A percentile compares a stretch with the other conserved stretches of the same genome.
These are phyloP conservation scores for Epichloe elymi DNA, from an alignment of 2,329 filamentous ascomycete genomes.

Conservation along the genomic window DNA sequence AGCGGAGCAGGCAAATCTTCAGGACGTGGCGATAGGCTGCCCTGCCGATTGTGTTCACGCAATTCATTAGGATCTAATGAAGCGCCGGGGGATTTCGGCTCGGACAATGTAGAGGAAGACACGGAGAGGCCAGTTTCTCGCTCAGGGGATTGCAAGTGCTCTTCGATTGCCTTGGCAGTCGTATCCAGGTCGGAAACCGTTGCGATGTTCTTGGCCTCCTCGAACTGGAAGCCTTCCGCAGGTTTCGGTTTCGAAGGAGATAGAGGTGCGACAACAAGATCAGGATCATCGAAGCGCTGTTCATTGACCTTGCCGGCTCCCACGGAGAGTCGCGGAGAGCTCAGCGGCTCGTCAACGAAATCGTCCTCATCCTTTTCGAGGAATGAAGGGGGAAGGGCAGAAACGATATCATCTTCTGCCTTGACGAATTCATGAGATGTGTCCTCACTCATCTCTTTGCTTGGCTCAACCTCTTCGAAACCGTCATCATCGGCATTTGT, in stretches of 20 bases:
- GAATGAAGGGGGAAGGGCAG: slow-evolving; percentile 17
- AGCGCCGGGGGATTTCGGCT: slow-evolving; percentile 7
- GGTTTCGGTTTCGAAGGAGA: slow-evolving; percentile 33
- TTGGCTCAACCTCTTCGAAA: slow-evolving; percentile 74
- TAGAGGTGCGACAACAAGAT: slow-evolving; percentile 43
- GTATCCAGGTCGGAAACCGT: background rate
- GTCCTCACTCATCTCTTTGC: slow-evolving; percentile 59
- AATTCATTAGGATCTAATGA: slow-evolving; percentile 7
- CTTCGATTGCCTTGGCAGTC: background rate
- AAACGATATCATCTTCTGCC: slow-evolving; percentile 37
- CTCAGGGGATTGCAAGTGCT: background rate
- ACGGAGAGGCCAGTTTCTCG: background rate
- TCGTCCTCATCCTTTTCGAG: slow-evolving; percentile 51
- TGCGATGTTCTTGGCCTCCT: background rate
- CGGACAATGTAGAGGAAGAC: slow-evolving; percentile 3
- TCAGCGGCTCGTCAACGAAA: slow-evolving; percentile 67
- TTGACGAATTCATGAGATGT: slow-evolving; percentile 57
- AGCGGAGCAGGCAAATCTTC: slow-evolving; percentile 59
- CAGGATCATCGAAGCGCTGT: slow-evolving; percentile 39
- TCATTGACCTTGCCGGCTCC: slow-evolving; percentile 43
- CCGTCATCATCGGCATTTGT: slow-evolving; percentile 78
- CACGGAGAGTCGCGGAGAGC: slow-evolving; percentile 51
- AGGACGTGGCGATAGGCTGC: slow-evolving; percentile 37
- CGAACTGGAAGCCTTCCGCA: background rate
- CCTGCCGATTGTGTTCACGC: slow-evolving; percentile 7